Percentiles rank a stretch among this genome's conserved stretches.
Evolutionary conservation across 169 alveolate genomes (phyloP).

Genomic region (Cryptosporidium canis): DNA sequence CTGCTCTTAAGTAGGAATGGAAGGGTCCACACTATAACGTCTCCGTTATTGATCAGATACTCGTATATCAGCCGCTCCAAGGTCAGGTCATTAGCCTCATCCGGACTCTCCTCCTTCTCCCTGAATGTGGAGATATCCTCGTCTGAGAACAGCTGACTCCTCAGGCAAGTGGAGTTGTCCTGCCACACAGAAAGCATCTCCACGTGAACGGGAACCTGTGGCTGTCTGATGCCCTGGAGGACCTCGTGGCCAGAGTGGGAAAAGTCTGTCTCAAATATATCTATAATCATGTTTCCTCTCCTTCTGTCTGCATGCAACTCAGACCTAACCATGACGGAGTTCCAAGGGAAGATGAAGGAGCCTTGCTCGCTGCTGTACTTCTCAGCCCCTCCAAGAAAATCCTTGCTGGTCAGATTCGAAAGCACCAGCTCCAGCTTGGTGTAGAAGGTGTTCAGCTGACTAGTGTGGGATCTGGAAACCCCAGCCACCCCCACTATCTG

Average conservation of each 20-base stretch:
- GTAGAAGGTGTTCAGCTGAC: constrained; percentile 3
- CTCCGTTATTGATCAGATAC: constrained; percentile 31
- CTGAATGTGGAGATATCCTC: constrained; percentile 3
- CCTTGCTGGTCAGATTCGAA: constrained; percentile 18
- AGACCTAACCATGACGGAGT: constrained; percentile 6
- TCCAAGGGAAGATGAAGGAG: constrained; percentile 36
- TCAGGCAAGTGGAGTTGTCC: not conserved
- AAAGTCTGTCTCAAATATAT: constrained; percentile 19
- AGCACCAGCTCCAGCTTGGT: constrained; percentile 24
- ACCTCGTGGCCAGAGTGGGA: not conserved
- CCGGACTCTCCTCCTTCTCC: not conserved
- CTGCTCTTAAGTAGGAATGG: constrained; percentile 16
- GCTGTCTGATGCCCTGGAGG: not conserved
- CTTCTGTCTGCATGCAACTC: not conserved
- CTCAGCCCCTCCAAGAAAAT: not conserved
- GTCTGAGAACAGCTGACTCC: constrained; percentile 19
- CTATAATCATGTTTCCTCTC: constrained; percentile 1
- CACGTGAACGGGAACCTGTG: constrained; percentile 36
- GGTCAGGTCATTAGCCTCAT: not conserved
- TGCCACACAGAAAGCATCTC: constrained; percentile 55
- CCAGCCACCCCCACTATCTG: constrained; percentile 1
- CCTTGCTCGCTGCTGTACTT: too few species aligned
- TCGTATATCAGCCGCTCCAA: constrained; percentile 21
- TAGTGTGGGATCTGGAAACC: constrained; percentile 26
- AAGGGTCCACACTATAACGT: constrained; percentile 37